Percentiles rank a stretch among this genome's conserved stretches.
These are phyloP conservation scores for Dothistroma pini DNA, from an alignment of 2,329 filamentous ascomycete genomes.

Conservation along the genomic window DNA sequence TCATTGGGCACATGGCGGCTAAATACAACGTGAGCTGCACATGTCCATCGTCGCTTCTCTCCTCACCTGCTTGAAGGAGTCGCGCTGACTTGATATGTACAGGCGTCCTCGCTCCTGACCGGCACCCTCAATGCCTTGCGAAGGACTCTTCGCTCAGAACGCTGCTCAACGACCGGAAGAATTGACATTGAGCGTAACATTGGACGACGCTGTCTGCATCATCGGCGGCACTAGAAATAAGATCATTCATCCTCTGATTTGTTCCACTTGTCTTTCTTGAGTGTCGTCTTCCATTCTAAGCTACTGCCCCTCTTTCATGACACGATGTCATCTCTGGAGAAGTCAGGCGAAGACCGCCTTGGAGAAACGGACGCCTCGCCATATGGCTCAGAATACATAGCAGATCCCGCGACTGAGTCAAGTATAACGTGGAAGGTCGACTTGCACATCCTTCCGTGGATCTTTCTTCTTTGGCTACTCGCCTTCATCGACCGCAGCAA, in stretches of 20 bases:
- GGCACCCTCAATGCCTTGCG: neutral
- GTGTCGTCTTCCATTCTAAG: too few relatives aligned
- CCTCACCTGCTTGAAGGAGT: too few relatives aligned
- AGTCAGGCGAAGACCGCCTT: slow-evolving; percentile 3
- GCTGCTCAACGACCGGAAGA: neutral
- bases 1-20: neutral
- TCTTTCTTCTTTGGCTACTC: slow-evolving; percentile 47
- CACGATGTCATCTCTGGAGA: neutral
- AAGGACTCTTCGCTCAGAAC: neutral
- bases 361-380: slow-evolving; percentile 12
- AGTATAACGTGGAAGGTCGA: slow-evolving; percentile 43
- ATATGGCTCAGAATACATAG: neutral
- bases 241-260: neutral
- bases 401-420: slow-evolving; percentile 8
- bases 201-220: neutral
- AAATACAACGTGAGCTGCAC: slow-evolving; percentile 3
- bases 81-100: neutral
- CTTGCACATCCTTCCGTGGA: slow-evolving; percentile 43
- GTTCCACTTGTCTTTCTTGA: neutral
- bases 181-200: neutral
- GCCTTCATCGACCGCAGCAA: slow-evolving; percentile 46
- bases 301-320: too few relatives aligned
- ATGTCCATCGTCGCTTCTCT: neutral
- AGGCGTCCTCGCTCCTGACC: neutral
- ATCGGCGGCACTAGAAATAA: neutral